Conservation (phyloP, 2,329 filamentous ascomycete species). For the Xylariaceae sp. region DNA sequence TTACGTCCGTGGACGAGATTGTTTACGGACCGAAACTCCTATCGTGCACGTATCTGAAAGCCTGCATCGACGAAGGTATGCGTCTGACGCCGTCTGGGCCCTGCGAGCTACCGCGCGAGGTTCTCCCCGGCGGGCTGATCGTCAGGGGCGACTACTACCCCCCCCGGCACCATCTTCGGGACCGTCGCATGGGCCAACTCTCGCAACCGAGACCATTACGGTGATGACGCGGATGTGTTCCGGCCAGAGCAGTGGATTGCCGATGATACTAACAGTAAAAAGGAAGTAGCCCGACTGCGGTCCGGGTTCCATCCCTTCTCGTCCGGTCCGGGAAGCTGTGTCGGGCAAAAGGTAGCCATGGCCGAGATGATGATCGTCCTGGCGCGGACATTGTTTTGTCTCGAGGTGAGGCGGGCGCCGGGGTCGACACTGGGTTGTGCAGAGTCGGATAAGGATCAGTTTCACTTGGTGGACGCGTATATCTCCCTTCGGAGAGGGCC, state of each 20-base stretch:
- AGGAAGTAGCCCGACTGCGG: constrained; percentile 6
- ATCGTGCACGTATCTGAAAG: constrained; percentile 18
- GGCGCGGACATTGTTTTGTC: constrained; percentile 18
- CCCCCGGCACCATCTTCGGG: constrained; percentile 20
- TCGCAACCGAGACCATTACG: constrained; percentile 12
- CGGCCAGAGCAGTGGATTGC: constrained; percentile 26
- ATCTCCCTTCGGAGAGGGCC: constrained; percentile 21
- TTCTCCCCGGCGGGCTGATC: constrained; percentile 16
- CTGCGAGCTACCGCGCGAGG: constrained; percentile 19
- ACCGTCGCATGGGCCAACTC: constrained; percentile 13
- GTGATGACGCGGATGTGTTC: constrained; percentile 14
- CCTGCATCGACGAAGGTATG: constrained; percentile 26
- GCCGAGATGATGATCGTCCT: constrained; percentile 21
- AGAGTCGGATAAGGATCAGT: constrained; percentile 13
- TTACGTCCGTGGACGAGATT: constrained; percentile 16
- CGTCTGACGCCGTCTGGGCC: constrained; percentile 17
- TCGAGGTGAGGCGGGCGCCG: constrained; percentile 21
- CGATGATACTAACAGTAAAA: constrained; percentile 7
- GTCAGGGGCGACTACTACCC: constrained; percentile 20
- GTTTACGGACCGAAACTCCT: constrained; percentile 17
- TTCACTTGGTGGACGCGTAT: constrained; percentile 23
- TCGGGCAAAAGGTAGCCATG: constrained; percentile 22
- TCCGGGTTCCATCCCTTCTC: constrained; percentile 20
- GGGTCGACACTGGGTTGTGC: constrained; percentile 21
- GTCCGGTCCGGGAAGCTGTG: constrained; percentile 15